phyloP scores from a whole-genome alignment of 768 basidiomycete genomes.

The Hypholoma fasciculare region DNA sequence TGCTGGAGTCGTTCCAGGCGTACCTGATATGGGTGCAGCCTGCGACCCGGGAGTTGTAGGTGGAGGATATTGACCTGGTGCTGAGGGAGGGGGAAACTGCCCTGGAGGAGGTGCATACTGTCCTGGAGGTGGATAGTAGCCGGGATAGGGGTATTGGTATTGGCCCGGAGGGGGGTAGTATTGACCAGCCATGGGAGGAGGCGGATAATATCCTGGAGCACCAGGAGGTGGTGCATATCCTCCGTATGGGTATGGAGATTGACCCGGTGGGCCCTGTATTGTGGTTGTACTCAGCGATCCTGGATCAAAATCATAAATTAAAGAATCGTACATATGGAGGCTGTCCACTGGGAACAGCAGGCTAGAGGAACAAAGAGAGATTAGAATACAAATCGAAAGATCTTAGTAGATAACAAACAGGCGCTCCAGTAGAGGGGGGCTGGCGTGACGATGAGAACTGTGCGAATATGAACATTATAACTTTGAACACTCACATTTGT shows the following conservation, averaged over 20 bases:
- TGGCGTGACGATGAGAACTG: not conserved
- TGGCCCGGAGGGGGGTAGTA: conserved; percentile 22
- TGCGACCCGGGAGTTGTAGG: no score
- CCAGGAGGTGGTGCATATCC: conserved; percentile 11
- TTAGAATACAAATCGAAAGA: not conserved
- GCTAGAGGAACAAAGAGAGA: not conserved
- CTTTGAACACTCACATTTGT: not conserved
- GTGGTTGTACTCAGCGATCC: not conserved
- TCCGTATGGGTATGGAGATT: not conserved
- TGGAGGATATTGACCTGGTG: no score
- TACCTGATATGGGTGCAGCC: no score
- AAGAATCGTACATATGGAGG: not conserved
- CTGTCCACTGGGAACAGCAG: not conserved
- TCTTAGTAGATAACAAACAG: not conserved
- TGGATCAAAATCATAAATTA: not conserved
- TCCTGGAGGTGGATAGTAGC: conserved; percentile 11
- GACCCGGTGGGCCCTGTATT: not conserved
- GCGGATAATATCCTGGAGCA: conserved; percentile 11
- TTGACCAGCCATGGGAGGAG: not conserved
- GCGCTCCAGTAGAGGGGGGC: conserved; percentile 4
- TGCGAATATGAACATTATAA: not conserved
- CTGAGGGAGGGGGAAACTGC: not conserved
- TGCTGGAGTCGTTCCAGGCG: no score
- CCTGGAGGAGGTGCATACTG: conserved; percentile 11
- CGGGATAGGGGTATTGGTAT: conserved; percentile 15